Percentiles rank a stretch among this genome's conserved stretches.
These are phyloP conservation scores for Capronia americana DNA, from an alignment of 2,329 filamentous ascomycete species.

Conservation along the genomic window DNA sequence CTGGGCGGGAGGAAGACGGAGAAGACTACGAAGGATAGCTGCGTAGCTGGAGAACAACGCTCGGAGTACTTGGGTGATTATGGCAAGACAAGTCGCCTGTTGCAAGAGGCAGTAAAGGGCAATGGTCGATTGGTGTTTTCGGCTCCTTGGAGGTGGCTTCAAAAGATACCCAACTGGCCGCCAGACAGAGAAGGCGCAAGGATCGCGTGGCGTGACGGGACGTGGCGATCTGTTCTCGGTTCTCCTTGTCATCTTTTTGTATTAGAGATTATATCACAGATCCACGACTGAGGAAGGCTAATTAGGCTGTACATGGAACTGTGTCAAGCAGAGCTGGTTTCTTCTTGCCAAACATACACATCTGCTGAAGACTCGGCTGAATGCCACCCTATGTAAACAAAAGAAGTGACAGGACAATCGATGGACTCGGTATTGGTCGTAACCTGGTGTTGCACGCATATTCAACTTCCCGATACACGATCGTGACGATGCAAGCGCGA, in stretches of 20 bases:
- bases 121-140: neutral
- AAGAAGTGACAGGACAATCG: too few species aligned
- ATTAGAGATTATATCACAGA: neutral
- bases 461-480: too few species aligned
- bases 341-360: neutral
- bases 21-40: conserved; percentile 31
- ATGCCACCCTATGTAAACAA: neutral
- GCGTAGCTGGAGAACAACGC: neutral
- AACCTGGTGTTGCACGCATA: too few species aligned
- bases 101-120: neutral
- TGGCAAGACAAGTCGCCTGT: neutral
- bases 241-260: neutral
- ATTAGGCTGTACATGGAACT: neutral
- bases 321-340: neutral
- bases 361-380: neutral
- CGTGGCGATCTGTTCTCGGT: neutral
- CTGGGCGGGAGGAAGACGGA: conserved; percentile 26
- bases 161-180: neutral
- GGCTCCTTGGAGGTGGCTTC: neutral
- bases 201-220: neutral
- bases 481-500: neutral
- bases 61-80: neutral
- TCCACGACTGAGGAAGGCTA: neutral
- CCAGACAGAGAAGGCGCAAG: neutral
- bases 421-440: neutral